phyloP scores from a whole-genome alignment of 208 protist species.

The Trypanosoma congolense region DNA sequence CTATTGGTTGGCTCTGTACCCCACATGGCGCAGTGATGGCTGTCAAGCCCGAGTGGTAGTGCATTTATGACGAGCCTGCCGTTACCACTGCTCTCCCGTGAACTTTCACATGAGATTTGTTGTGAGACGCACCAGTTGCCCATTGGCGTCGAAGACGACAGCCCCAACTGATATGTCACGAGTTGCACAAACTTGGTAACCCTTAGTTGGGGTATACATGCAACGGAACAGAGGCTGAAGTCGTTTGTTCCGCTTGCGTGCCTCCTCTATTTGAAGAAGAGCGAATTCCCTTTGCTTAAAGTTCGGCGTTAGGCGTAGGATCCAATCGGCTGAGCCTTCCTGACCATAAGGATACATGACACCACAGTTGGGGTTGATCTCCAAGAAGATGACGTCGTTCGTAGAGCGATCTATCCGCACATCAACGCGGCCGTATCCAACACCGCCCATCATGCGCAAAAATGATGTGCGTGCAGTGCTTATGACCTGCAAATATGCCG shows the following conservation, averaged over 20 bases:
- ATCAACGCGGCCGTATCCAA: constrained; percentile 85
- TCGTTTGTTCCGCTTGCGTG: constrained; percentile 30
- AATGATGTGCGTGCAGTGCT: constrained; percentile 69
- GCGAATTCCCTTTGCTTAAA: constrained; percentile 81
- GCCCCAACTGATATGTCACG: constrained; percentile 48
- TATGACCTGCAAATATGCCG: constrained; percentile 58
- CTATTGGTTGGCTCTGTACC: constrained; percentile 62
- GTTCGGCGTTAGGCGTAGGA: constrained; percentile 54
- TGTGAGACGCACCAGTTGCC: constrained; percentile 64
- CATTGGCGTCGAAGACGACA: constrained; percentile 66
- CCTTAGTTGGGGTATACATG: constrained; percentile 42
- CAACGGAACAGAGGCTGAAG: constrained; percentile 48
- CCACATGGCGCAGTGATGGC: constrained; percentile 86
- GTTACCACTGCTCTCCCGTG: constrained; percentile 43
- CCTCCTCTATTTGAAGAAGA: constrained; percentile 71
- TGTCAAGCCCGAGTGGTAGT: constrained; percentile 62
- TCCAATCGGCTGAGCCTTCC: constrained; percentile 87
- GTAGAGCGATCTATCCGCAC: constrained; percentile 68
- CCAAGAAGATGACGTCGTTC: constrained; percentile 72
- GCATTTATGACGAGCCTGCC: constrained; percentile 63
- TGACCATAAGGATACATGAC: constrained; percentile 87
- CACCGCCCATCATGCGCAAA: constrained; percentile 85
- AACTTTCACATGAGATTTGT: constrained; percentile 58
- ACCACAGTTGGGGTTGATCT: constrained; percentile 91
- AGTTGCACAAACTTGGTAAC: constrained; percentile 64